Evolutionary conservation across 805 yeast species (phyloP).

Genomic region (Ogataea pignaliae): DNA sequence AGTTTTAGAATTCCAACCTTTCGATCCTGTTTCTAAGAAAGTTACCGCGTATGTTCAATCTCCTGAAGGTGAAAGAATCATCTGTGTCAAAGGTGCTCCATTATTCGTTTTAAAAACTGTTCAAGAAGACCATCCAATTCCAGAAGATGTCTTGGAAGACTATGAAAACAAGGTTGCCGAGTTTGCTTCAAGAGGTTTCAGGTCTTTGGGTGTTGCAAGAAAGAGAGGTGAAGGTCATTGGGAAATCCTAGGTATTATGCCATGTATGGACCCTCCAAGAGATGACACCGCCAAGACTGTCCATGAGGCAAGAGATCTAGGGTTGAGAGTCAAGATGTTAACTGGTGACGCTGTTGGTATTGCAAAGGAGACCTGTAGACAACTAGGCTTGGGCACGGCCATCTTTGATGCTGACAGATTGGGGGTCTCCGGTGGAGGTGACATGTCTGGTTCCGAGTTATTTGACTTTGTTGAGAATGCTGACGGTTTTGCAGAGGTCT

Average conservation of each 20-base stretch:
- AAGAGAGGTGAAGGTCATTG: conserved; percentile 98
- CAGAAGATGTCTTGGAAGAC: conserved; percentile 89
- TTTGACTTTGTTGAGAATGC: conserved; percentile 97
- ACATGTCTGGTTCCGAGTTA: conserved; percentile 95
- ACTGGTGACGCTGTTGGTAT: conserved; percentile 99
- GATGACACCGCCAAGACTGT: conserved; percentile 96
- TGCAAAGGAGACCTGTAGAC: conserved; percentile 97
- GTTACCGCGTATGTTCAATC: conserved; percentile 94
- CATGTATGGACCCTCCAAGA: conserved; percentile 99
- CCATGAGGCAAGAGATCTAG: conserved; percentile 83
- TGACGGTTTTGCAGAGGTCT: conserved; percentile 97
- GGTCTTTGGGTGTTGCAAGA: conserved; percentile 98
- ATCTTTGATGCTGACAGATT: conserved; percentile 95
- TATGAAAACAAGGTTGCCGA: conserved; percentile 97
- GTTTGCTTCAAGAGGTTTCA: conserved; percentile 97
- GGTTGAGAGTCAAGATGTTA: conserved; percentile 95
- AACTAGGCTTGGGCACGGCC: conserved; percentile 94
- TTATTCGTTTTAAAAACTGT: conserved; percentile 94
- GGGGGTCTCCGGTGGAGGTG: conserved; percentile 91
- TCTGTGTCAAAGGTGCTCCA: conserved; percentile 98
- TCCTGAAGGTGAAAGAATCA: conserved; percentile 91
- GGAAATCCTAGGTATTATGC: conserved; percentile 97
- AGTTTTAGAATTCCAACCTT: conserved; percentile 93
- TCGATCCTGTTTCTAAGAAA: conserved; percentile 96
- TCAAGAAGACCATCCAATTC: conserved; percentile 94